A percentile compares a stretch with the other conserved stretches of the same genome.
These are phyloP conservation scores for Brassica rapa DNA, from an alignment of 345 rosid species.

Conservation along the genomic window DNA sequence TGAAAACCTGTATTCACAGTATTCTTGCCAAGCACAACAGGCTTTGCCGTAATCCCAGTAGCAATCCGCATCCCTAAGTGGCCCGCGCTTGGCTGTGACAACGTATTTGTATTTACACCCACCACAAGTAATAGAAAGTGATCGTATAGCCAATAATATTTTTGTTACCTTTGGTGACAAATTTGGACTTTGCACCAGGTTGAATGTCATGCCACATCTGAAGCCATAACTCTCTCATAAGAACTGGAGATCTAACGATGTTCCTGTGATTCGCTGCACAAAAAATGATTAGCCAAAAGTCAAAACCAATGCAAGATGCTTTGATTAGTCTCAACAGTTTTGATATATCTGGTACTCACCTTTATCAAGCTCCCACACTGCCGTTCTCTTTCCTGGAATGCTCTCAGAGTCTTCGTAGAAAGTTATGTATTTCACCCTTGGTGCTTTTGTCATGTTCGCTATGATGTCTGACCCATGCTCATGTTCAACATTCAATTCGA, in stretches of 20 bases:
- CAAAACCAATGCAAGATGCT: background rate
- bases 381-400: conserved; percentile 82
- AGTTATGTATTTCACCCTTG: conserved; percentile 82
- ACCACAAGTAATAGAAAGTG: background rate
- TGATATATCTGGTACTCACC: conserved; percentile 50
- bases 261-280: conserved; percentile 95
- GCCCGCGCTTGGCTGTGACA: conserved; percentile 85
- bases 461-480: conserved; percentile 67
- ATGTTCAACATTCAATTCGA: conserved; percentile 74
- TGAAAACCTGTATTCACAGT: conserved; percentile 87
- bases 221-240: conserved; percentile 99
- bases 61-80: conserved; percentile 88
- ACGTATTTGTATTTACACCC: conserved; percentile 11
- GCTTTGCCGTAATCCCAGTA: conserved; percentile 99
- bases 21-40: conserved; percentile 92
- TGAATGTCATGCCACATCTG: conserved; percentile 97
- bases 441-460: conserved; percentile 86
- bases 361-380: conserved; percentile 99
- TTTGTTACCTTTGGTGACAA: conserved; percentile 82
- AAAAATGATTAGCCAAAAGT: background rate
- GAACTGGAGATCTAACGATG: conserved; percentile 82
- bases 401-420: conserved; percentile 94
- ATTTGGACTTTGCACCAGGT: conserved; percentile 61
- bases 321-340: background rate
- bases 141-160: background rate